These are phyloP conservation scores for Yamadazyma epiphylla DNA, from an alignment of 1,139 yeast genomes.

Conservation along the genomic window DNA sequence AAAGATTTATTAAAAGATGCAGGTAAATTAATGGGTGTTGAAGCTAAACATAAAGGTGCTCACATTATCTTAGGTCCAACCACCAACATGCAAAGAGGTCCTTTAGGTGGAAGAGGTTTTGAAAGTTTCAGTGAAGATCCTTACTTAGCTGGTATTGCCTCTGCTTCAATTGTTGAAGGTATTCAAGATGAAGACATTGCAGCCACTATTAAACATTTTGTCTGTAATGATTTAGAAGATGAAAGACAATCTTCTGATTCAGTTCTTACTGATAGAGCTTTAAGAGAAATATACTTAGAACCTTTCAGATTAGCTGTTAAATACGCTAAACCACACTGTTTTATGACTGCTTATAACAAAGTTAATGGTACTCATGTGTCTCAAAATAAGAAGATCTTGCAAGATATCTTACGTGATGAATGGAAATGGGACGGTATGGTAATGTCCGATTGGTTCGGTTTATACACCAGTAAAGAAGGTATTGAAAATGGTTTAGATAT, in stretches of 20 bases:
- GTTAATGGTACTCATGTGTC: conserved; percentile 54
- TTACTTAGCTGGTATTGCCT: conserved; percentile 24
- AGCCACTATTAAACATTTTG: conserved; percentile 58
- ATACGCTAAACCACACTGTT: conserved; percentile 25
- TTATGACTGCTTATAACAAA: conserved; percentile 58
- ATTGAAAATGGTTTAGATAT: conserved; percentile 51
- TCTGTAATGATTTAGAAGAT: conserved; percentile 56
- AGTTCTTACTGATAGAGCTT: conserved; percentile 49
- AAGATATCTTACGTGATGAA: conserved; percentile 31
- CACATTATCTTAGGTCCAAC: conserved; percentile 30
- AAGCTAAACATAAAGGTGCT: conserved; percentile 23
- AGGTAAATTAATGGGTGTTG: conserved; percentile 23
- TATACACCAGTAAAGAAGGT: conserved; percentile 41
- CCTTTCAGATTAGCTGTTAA: conserved; percentile 58
- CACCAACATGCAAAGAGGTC: conserved; percentile 23
- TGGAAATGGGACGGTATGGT: conserved; percentile 43
- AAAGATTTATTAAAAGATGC: conserved; percentile 18
- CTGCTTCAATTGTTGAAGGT: conserved; percentile 22
- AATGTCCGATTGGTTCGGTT: conserved; percentile 63
- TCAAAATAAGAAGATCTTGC: conserved; percentile 35
- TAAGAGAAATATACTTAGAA: conserved; percentile 54
- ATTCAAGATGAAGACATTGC: conserved; percentile 33
- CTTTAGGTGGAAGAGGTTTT: conserved; percentile 29
- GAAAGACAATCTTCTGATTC: conserved; percentile 46
- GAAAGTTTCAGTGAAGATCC: conserved; percentile 31